Evolutionary conservation across 2,329 filamentous ascomycete genomes (phyloP), one percentile per base, ranked within the genome.

Genomic region (Grosmannia clavigera): DNA sequence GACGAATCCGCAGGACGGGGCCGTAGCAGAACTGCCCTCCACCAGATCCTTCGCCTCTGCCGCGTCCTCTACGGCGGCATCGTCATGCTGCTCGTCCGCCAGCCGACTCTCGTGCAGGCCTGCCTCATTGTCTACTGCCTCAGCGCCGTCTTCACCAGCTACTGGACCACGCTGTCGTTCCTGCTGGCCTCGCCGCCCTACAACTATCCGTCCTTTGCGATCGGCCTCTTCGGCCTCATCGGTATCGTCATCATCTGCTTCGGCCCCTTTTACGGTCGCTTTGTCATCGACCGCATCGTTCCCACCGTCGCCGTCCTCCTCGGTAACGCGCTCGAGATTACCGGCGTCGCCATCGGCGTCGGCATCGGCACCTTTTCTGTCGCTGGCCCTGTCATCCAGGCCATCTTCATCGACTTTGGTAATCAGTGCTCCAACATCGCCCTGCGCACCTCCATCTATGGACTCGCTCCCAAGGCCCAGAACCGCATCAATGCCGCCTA

Each of bases 401-500:
- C 87, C 10, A 77, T 88, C 11, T 71, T 85, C 1, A 79, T 85
- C 62, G 89, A 94, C 65, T 77, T 90, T 31, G 88, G 88, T 0
- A 76, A 85, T 62, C 88, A 91, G 70, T 87, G 84, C 1, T 78
- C 82, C 0, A 87, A 91, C 69, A 87, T 90, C 38, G 86, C 86
- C 1, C 91, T 92, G 66, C 75, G 89, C 0, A 78, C 79, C 0
- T 78, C 82, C 4, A 87, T 94, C 25, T 92, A 89, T 66, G 73
- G 75, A 1, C 83, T 92, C 27, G 85, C 87, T 58, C 84, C 88
- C 0, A 84, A 82, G 62, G 84, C 85, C 0, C 74, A 87, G 5
- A 94, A 91, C 71, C 73, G 89, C 3, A 80, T 92, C 29, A 94
- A 94, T 68, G 91, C 88, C 0, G 87, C 85, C 1, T 94, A 90